Conservation (phyloP, 2,329 filamentous ascomycete genomes). For the Cladophialophora yegresii region DNA sequence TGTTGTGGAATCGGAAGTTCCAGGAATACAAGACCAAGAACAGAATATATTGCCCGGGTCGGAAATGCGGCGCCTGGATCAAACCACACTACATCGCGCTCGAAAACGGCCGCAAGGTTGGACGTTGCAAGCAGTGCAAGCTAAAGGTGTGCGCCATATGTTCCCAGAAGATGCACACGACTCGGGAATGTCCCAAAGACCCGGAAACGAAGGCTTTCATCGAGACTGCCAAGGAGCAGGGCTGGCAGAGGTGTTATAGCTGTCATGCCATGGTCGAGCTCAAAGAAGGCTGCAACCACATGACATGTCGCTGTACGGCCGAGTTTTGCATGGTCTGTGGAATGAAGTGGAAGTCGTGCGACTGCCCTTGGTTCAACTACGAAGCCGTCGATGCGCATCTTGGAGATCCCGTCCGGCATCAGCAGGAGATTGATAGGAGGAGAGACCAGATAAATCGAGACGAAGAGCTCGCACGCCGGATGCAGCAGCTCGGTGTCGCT, state of each 20-base stretch:
- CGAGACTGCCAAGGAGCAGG: slow-evolving; percentile 67
- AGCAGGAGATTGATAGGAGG: slow-evolving; percentile 53
- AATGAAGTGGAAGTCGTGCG: slow-evolving; percentile 76
- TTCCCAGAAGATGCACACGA: slow-evolving; percentile 71
- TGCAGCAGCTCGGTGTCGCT: slow-evolving; percentile 51
- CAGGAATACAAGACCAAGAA: slow-evolving; percentile 73
- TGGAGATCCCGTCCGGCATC: slow-evolving; percentile 43
- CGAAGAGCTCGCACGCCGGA: slow-evolving; percentile 54
- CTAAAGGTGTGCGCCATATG: slow-evolving; percentile 74
- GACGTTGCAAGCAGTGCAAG: slow-evolving; percentile 69
- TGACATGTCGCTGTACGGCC: slow-evolving; percentile 80
- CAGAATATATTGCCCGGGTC: slow-evolving; percentile 73
- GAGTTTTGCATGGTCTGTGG: slow-evolving; percentile 89
- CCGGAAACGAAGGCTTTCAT: slow-evolving; percentile 48
- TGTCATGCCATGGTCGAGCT: slow-evolving; percentile 77
- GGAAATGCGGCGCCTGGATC: slow-evolving; percentile 77
- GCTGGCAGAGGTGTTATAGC: slow-evolving; percentile 77
- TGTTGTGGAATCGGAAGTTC: slow-evolving; percentile 77
- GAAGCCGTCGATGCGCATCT: slow-evolving; percentile 57
- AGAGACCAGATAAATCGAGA: slow-evolving; percentile 54
- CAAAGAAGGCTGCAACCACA: slow-evolving; percentile 82
- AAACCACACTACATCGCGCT: slow-evolving; percentile 67
- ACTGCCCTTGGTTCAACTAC: slow-evolving; percentile 78
- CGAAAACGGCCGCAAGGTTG: slow-evolving; percentile 63
- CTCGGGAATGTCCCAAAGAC: slow-evolving; percentile 66